Evolutionary conservation across 768 basidiomycete species (phyloP).

Genomic region (Naganishia onofrii): DNA sequence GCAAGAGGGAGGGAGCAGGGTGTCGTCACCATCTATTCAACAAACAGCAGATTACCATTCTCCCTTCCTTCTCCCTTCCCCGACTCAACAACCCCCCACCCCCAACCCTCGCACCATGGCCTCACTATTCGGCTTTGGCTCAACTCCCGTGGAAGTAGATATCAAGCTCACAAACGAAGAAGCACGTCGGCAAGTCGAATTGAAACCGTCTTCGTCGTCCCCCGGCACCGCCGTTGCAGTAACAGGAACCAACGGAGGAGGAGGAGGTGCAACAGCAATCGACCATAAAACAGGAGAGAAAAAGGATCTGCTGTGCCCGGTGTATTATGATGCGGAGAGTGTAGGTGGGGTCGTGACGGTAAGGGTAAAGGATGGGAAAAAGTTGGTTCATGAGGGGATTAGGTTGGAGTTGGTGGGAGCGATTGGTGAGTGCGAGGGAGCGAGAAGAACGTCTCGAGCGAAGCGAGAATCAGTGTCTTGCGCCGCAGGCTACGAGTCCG

Average conservation of each 20-base stretch:
- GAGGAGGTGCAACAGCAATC: too few species aligned
- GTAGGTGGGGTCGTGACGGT: constrained; percentile 83
- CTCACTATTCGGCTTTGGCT: constrained; percentile 79
- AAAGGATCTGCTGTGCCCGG: constrained; percentile 72
- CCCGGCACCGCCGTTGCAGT: neutral
- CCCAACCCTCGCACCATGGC: constrained; percentile 71
- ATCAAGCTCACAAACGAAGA: constrained; percentile 85
- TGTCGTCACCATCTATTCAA: neutral
- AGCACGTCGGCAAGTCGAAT: constrained; percentile 78
- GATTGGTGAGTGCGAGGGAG: constrained; percentile 65
- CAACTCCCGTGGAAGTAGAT: constrained; percentile 79
- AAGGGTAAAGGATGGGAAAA: constrained; percentile 91
- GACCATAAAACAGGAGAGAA: constrained; percentile 73
- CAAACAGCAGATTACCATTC: too few species aligned
- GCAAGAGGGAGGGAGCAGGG: too few species aligned
- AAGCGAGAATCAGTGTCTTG: neutral
- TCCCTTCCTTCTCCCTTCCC: neutral
- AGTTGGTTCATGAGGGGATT: constrained; percentile 89
- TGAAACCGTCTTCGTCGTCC: neutral
- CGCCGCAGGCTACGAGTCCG: constrained; percentile 5
- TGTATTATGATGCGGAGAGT: constrained; percentile 95
- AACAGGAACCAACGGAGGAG: neutral
- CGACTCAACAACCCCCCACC: too few species aligned
- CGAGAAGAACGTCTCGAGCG: constrained; percentile 9
- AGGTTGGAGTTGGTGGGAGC: constrained; percentile 96